Evolutionary conservation across 805 yeast species (phyloP), one percentile per base, ranked within the genome.

Genomic region (Myxozyma sirexii): DNA sequence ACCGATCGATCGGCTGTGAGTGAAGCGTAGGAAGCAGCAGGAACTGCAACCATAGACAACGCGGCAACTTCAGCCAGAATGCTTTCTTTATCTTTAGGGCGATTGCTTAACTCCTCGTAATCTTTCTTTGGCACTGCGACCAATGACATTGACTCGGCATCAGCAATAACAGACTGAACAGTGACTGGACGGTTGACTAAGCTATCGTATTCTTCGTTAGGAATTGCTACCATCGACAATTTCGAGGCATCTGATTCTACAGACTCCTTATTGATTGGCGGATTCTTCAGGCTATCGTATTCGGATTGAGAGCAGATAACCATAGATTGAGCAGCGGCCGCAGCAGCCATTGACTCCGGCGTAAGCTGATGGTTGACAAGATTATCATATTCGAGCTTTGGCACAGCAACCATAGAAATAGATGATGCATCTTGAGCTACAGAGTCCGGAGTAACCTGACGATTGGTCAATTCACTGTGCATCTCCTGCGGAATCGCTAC

Each of bases 241-340:
- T 26, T 23, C 29, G 45, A 8, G 3, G 57, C 57, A 26, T 53
- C 57, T 10, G 26, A 49, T 13, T 26, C 23, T 13, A 53, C 49
- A 17, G 50, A 37, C 38, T 44, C 57, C 23, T 17, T 31, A 7
- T 44, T 44, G 8, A 53, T 29, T 6, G 7, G 26, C 5, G 54
- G 42, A 15, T 55, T 48, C 19, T 13, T 42, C 51, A 55, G 37
- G 1, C 21, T 19, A 7, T 57, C 60, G 45, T 67, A 66, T 26
- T 69, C 71, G 12, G 62, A 63, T 41, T 65, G 48, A 6, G 70
- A 55, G 15, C 74, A 60, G 4, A 70, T 46, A 8, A 31, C 37
- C 52, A 50, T 29, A n/a, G 46, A 33, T n/a, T 39, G n/a, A 7
- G 52, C 29, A 24, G 56, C 52, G 8, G 56, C 52, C 17, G 50